Percentiles rank a stretch among this genome's conserved stretches.
Evolutionary conservation across 345 rosid genomes (phyloP).

Genomic region (Sapria himalayana): DNA sequence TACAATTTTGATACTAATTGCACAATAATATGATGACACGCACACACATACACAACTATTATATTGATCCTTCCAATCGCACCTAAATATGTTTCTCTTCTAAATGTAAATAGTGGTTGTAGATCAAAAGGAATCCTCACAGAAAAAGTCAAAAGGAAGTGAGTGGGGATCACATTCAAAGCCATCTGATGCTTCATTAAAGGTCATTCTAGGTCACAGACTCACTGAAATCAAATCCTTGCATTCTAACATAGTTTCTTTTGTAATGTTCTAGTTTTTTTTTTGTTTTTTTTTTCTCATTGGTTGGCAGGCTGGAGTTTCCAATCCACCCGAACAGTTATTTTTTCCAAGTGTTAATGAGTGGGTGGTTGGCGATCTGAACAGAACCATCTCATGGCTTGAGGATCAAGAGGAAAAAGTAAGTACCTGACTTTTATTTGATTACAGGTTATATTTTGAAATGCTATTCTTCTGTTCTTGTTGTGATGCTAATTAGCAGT

Average conservation of each 20-base stretch:
- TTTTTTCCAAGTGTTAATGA: conserved; percentile 36
- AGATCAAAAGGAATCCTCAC: conserved; percentile 22
- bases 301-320: conserved; percentile 20
- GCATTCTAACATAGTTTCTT: too few relatives aligned
- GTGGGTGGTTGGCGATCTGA: conserved; percentile 60
- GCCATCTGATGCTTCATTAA: conserved; percentile 16
- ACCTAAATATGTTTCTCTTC: conserved; percentile 9
- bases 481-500: too few relatives aligned
- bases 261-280: too few relatives aligned
- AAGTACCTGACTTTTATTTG: conserved; percentile 7
- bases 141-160: conserved; percentile 22
- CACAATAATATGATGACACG: too few relatives aligned
- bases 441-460: too few relatives aligned
- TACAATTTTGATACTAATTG: too few relatives aligned
- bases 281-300: conserved; percentile 6
- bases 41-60: too few relatives aligned
- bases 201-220: conserved; percentile 27
- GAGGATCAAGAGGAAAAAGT: conserved; percentile 79
- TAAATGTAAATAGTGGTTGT: conserved; percentile 14
- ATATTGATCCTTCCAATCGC: too few relatives aligned
- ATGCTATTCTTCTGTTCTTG: not conserved
- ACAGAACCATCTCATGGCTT: conserved; percentile 55
- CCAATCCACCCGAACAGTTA: conserved; percentile 13
- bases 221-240: too few relatives aligned
- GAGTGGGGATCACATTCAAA: conserved; percentile 24